These are phyloP conservation scores for Citrus australasica DNA, from an alignment of 345 rosid genomes.

Conservation along the genomic window DNA sequence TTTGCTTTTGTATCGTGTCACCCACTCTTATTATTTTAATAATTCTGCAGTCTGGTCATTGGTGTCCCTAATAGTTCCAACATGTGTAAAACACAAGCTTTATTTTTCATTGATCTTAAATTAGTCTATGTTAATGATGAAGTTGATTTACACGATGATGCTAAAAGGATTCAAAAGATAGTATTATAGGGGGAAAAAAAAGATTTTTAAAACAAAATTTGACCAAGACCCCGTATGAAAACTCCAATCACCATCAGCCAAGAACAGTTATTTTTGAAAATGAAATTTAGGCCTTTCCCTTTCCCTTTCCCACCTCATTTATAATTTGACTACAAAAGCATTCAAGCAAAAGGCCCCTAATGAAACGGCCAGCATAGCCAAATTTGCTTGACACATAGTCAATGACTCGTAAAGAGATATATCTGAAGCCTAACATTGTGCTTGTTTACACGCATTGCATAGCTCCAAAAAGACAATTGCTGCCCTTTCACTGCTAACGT, in stretches of 20 bases:
- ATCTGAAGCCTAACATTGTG: background rate
- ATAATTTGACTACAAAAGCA: conserved; percentile 1
- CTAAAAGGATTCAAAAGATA: background rate
- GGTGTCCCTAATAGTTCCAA: conserved; percentile 21
- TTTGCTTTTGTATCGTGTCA: background rate
- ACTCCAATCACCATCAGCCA: conserved; percentile 22
- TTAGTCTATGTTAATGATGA: conserved; percentile 12
- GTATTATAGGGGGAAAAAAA: background rate
- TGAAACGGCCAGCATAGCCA: background rate
- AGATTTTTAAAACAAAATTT: background rate
- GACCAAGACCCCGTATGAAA: conserved; percentile 5
- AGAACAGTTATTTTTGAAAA: background rate
- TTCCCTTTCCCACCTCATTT: background rate
- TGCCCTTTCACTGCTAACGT: conserved; percentile 1
- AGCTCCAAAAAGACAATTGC: conserved; percentile 7
- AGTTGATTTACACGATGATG: conserved; percentile 7
- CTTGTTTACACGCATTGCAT: conserved; percentile 6
- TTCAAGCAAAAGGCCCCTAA: background rate
- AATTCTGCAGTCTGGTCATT: background rate
- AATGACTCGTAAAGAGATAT: conserved; percentile 23
- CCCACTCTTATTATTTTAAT: background rate
- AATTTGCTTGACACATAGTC: conserved; percentile 28
- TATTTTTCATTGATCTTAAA: conserved; percentile 7
- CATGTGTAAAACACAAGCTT: background rate
- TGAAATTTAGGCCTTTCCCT: background rate